Evolutionary conservation across 2,329 filamentous ascomycete species (phyloP), one percentile per base, ranked within the genome.

Genomic region (Colletotrichum orchidophilum): DNA sequence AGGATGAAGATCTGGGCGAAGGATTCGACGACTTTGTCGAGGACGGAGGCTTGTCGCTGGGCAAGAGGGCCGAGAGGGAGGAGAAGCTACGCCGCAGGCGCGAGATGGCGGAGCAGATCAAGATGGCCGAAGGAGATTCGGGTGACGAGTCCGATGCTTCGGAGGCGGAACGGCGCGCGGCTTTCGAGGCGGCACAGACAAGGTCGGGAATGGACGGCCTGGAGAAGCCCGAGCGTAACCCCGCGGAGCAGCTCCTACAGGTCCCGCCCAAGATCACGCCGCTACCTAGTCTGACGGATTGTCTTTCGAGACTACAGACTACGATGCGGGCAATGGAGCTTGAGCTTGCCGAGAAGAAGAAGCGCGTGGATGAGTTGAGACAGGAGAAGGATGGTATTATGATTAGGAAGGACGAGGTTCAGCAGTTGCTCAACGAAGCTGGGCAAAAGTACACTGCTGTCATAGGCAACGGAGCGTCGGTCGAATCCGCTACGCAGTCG

Each of bases 1-100:
- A 98, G 39, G 96, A 98, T 76, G 96, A 98, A 78, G 94, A 98
- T 77, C 88, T 98, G 0, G 94, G 93, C 46, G 96, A 98, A 82
- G 95, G 95, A 0, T 98, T 97, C 75, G 96, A 98, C 71, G 92
- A 96, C 65, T 97, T 94, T 76, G 94, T 96, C 9, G 93, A 96
- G 50, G 94, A 97, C 78, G 94, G 93, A 9, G 90, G 90, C 8
- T 89, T 98, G 11, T 89, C 93, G 1, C 85, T 98, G 0, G 94
- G 95, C 39, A 90, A 88, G 73, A 93, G 93, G 72, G 94, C 94
- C 0, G 94, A 96, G 81, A 90, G 88, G 24, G 93, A 94, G 75
- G 92, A 89, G 0, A 85, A 88, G 59, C 87, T 86, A 63, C 88
- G 87, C 54, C 89, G 93, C 33, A 90, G 93, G 33, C 88, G 91